These are phyloP conservation scores for Erysiphe pisi DNA, from an alignment of 2,329 filamentous ascomycete species.

Conservation along the genomic window DNA sequence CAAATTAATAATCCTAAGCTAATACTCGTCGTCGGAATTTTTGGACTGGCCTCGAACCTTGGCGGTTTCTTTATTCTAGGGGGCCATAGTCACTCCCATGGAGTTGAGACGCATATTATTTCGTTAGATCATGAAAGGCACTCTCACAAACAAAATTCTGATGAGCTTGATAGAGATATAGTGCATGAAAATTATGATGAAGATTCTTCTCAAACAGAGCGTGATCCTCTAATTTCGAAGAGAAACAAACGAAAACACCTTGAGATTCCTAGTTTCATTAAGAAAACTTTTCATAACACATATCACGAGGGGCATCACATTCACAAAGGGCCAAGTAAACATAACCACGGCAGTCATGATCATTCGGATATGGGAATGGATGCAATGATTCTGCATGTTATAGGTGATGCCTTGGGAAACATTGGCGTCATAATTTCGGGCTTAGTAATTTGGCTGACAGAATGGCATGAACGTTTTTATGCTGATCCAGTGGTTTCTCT, in stretches of 20 bases:
- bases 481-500: conserved; percentile 87
- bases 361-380: conserved; percentile 95
- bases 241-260: conserved; percentile 29
- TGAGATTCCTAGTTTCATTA: conserved; percentile 5
- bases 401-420: conserved; percentile 77
- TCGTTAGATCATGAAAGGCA: conserved; percentile 36
- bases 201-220: conserved; percentile 35
- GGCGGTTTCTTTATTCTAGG: conserved; percentile 83
- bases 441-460: conserved; percentile 81
- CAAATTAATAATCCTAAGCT: conserved; percentile 74
- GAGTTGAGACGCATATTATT: not conserved
- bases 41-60: conserved; percentile 79
- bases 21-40: conserved; percentile 77
- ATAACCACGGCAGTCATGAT: conserved; percentile 51
- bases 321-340: conserved; percentile 62
- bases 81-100: conserved; percentile 76
- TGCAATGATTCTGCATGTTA: conserved; percentile 62
- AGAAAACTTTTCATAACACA: conserved; percentile 33
- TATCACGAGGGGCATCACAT: conserved; percentile 54
- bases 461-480: conserved; percentile 72
- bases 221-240: conserved; percentile 32
- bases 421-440: conserved; percentile 75
- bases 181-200: not conserved
- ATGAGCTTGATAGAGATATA: conserved; percentile 43
- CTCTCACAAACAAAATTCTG: not conserved